These are phyloP conservation scores for Saitozyma podzolica DNA, from an alignment of 768 basidiomycete species.

Conservation along the genomic window DNA sequence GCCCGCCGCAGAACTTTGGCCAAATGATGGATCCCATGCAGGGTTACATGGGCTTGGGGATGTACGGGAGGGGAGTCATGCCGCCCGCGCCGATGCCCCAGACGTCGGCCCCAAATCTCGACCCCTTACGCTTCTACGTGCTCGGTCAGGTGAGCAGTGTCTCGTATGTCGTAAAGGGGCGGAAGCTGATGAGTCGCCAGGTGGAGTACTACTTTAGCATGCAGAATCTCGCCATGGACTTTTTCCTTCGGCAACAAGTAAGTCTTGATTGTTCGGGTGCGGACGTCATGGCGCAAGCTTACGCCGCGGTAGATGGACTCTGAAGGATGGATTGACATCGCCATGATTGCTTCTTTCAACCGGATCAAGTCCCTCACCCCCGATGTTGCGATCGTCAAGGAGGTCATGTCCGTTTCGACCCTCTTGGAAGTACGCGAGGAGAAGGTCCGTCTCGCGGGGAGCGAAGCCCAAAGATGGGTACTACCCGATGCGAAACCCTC, in stretches of 20 bases:
- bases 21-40: neutral
- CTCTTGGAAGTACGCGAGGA: conserved; percentile 67
- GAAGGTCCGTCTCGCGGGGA: conserved; percentile 66
- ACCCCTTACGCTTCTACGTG: conserved; percentile 67
- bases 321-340: conserved; percentile 80
- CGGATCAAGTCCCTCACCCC: conserved; percentile 70
- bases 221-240: conserved; percentile 85
- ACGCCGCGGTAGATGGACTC: conserved; percentile 72
- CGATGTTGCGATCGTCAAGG: conserved; percentile 62
- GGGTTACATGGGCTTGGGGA: neutral
- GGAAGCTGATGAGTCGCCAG: conserved; percentile 54
- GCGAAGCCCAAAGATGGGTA: conserved; percentile 64
- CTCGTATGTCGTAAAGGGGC: neutral
- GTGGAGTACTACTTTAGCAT: conserved; percentile 89
- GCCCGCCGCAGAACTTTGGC: neutral
- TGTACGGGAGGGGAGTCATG: conserved; percentile 3
- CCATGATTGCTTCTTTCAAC: conserved; percentile 81
- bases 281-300: neutral
- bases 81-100: conserved; percentile 51
- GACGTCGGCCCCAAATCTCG: conserved; percentile 55
- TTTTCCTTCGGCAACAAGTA: conserved; percentile 75
- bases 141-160: conserved; percentile 58
- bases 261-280: conserved; percentile 43
- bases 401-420: conserved; percentile 67
- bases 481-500: conserved; percentile 63